Conservation (phyloP, 306 rosid genomes). For the Arachis stenosperma region DNA sequence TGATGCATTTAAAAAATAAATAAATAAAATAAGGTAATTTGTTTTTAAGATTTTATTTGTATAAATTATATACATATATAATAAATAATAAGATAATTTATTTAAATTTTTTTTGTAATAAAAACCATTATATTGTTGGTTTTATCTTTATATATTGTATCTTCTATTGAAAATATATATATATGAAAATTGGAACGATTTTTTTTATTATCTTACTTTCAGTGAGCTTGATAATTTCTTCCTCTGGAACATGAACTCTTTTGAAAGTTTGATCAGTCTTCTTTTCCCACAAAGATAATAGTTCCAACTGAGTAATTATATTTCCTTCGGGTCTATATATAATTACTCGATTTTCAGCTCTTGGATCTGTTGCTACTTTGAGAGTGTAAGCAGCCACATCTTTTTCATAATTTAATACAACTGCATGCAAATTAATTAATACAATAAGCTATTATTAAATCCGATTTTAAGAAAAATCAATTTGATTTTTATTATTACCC, state of each 20-base stretch:
- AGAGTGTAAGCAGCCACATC: constrained; percentile 49
- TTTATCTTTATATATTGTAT: too few species aligned
- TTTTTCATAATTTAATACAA: constrained; percentile 51
- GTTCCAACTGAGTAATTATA: constrained; percentile 46
- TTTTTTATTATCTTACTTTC: constrained; percentile 32
- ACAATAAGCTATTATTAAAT: too few species aligned
- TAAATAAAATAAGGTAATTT: too few species aligned
- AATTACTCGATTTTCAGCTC: constrained; percentile 39
- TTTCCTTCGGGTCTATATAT: constrained; percentile 36
- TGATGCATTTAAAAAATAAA: too few species aligned
- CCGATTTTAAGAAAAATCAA: too few species aligned
- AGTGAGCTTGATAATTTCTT: constrained; percentile 34
- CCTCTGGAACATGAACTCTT: constrained; percentile 29
- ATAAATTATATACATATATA: too few species aligned
- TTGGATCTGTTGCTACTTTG: constrained; percentile 46
- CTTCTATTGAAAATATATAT: neutral
- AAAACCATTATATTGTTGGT: too few species aligned
- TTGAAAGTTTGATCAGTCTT: constrained; percentile 44
- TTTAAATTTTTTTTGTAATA: too few species aligned
- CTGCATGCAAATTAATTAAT: constrained; percentile 12
- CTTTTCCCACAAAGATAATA: constrained; percentile 46
- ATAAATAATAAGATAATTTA: too few species aligned
- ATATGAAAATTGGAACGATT: too few species aligned
- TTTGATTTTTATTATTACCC: constrained; percentile 21
- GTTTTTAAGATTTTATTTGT: too few species aligned